phyloP scores from a whole-genome alignment of 371 early-diverging fungal genomes.

The Saksenaea vasiformis region DNA sequence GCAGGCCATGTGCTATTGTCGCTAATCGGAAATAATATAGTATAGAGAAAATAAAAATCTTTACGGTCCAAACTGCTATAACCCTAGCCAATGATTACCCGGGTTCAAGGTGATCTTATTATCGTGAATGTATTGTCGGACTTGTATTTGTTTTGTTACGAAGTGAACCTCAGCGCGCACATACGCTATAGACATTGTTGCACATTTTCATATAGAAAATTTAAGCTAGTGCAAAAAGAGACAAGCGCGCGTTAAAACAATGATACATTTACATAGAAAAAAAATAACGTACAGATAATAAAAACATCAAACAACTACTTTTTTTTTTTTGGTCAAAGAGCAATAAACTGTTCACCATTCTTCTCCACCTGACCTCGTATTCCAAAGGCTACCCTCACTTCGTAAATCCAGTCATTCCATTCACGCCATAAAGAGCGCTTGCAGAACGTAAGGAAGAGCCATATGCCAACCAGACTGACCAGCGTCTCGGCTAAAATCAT shows the following conservation, averaged over 20 bases:
- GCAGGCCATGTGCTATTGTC: not conserved
- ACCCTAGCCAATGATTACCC: not conserved
- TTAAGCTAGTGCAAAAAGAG: not conserved
- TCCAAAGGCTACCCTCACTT: slow-evolving; percentile 27
- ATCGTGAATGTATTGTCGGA: not conserved
- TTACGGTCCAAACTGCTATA: not conserved
- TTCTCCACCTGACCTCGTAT: not conserved
- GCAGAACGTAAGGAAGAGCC: slow-evolving; percentile 53
- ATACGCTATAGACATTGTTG: not conserved
- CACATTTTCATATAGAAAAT: not conserved
- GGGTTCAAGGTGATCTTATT: not conserved
- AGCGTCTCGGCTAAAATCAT: slow-evolving; percentile 44
- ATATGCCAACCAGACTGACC: slow-evolving; percentile 41
- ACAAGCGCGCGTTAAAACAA: not conserved
- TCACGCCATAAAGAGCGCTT: slow-evolving; percentile 27
- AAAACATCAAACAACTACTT: not conserved
- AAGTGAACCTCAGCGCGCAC: not conserved
- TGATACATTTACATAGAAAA: slow-evolving; percentile 3
- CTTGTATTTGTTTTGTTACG: not conserved
- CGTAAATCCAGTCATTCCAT: slow-evolving; percentile 24
- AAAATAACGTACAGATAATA: not conserved
- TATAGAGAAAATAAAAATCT: not conserved
- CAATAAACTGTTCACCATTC: not conserved
- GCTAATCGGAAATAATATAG: slow-evolving; percentile 1
- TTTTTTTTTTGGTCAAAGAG: not conserved